Conservation (phyloP, 495 filamentous ascomycete species). For the Bathelium albidoporum region DNA sequence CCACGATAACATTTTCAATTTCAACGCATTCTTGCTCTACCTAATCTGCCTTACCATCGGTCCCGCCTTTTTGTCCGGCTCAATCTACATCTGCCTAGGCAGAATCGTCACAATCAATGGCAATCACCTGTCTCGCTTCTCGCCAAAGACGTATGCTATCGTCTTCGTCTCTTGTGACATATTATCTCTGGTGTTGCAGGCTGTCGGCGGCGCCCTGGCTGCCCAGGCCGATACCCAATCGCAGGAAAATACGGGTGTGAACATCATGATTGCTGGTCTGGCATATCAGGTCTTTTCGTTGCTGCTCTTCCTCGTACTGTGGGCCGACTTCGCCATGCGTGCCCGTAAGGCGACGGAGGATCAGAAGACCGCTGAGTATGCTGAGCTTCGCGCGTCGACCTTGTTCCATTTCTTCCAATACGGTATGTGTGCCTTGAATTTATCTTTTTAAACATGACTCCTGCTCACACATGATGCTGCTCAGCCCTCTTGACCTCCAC, state of each 20-base stretch:
- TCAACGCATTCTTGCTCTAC: slow-evolving; percentile 34
- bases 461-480: not conserved
- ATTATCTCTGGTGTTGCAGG: slow-evolving; percentile 52
- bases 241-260: slow-evolving; percentile 37
- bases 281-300: slow-evolving; percentile 46
- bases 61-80: slow-evolving; percentile 53
- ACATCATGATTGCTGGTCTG: slow-evolving; percentile 59
- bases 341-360: slow-evolving; percentile 22
- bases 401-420: slow-evolving; percentile 14
- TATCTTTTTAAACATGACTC: not conserved
- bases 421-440: not conserved
- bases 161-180: slow-evolving; percentile 55
- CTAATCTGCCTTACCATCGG: slow-evolving; percentile 55
- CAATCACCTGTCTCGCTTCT: slow-evolving; percentile 49
- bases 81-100: slow-evolving; percentile 54
- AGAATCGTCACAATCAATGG: slow-evolving; percentile 51
- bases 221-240: slow-evolving; percentile 36
- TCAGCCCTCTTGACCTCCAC: slow-evolving; percentile 40
- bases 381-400: slow-evolving; percentile 3
- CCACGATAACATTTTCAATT: slow-evolving; percentile 30
- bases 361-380: slow-evolving; percentile 9
- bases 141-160: slow-evolving; percentile 43
- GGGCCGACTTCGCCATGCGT: slow-evolving; percentile 39
- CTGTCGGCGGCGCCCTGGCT: slow-evolving; percentile 51
- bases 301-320: slow-evolving; percentile 41